Percentiles rank a stretch among this genome's conserved stretches.
These are phyloP conservation scores for Arachnopeziza araneosa DNA, from an alignment of 2,329 filamentous ascomycete species.

Conservation along the genomic window DNA sequence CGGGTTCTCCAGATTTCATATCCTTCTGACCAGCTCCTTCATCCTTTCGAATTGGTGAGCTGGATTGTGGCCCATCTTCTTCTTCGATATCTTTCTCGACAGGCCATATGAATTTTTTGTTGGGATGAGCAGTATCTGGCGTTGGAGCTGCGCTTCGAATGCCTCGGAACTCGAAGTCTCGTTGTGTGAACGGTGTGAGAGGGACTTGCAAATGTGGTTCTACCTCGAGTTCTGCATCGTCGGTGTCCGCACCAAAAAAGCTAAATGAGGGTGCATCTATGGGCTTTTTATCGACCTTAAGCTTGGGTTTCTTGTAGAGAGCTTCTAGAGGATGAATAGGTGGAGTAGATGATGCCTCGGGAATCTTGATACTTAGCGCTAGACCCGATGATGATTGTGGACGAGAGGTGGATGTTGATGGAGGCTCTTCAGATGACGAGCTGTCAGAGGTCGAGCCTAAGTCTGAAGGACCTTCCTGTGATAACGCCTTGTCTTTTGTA, in stretches of 20 bases:
- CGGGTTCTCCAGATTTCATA: conserved; percentile 18
- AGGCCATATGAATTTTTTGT: conserved; percentile 54
- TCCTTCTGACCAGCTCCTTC: conserved; percentile 22
- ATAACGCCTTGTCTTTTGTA: neutral
- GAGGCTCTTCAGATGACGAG: conserved; percentile 13
- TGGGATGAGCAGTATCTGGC: conserved; percentile 81
- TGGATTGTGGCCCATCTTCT: conserved; percentile 31
- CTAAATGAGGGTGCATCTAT: conserved; percentile 60
- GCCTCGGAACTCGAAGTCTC: conserved; percentile 69
- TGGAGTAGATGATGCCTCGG: conserved; percentile 37
- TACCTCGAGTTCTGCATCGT: conserved; percentile 39
- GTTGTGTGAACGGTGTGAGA: conserved; percentile 76
- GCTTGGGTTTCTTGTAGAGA: conserved; percentile 72
- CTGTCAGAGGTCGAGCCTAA: conserved; percentile 1
- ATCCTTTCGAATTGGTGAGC: conserved; percentile 23
- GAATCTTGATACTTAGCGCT: conserved; percentile 46
- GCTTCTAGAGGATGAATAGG: conserved; percentile 81
- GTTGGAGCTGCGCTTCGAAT: conserved; percentile 89
- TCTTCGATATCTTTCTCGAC: conserved; percentile 41
- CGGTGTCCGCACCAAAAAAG: conserved; percentile 62
- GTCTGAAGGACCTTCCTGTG: conserved; percentile 6
- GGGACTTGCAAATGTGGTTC: conserved; percentile 49
- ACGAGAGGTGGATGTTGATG: conserved; percentile 14
- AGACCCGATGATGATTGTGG: conserved; percentile 44
- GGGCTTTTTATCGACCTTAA: conserved; percentile 33